A percentile compares a stretch with the other conserved stretches of the same genome.
These are phyloP conservation scores for Salix koriyanagi DNA, from an alignment of 345 rosid species.

Conservation along the genomic window DNA sequence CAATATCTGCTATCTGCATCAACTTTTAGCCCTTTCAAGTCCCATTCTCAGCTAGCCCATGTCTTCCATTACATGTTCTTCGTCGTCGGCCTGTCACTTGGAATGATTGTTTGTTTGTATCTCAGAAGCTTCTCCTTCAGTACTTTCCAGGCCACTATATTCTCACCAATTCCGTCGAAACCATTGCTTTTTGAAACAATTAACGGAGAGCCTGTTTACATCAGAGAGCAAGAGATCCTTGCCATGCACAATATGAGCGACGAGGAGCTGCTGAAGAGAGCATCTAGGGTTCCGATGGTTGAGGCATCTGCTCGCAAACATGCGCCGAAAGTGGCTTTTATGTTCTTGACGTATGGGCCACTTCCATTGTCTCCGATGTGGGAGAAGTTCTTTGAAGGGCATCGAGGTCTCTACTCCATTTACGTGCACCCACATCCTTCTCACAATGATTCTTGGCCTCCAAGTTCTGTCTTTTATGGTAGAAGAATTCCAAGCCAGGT, in stretches of 20 bases:
- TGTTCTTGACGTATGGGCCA: conserved; percentile 17
- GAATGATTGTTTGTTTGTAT: conserved; percentile 32
- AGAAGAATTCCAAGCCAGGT: conserved; percentile 23
- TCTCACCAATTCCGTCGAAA: neutral
- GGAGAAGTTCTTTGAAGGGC: conserved; percentile 22
- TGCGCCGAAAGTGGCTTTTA: conserved; percentile 8
- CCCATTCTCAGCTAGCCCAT: conserved; percentile 6
- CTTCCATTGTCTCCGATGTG: conserved; percentile 19
- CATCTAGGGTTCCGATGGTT: neutral
- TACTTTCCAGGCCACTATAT: neutral
- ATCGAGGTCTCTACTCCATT: conserved; percentile 11
- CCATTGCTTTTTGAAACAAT: neutral
- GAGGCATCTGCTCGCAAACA: neutral
- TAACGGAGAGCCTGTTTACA: neutral
- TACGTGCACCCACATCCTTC: conserved; percentile 11
- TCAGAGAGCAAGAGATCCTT: neutral
- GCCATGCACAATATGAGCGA: conserved; percentile 19
- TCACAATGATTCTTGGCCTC: neutral
- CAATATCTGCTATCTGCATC: conserved; percentile 12
- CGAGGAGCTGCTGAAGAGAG: conserved; percentile 12
- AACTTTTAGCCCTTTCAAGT: conserved; percentile 11
- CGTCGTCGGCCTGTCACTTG: conserved; percentile 39
- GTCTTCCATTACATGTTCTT: conserved; percentile 25
- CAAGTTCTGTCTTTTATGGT: conserved; percentile 9
- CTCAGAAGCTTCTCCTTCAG: conserved; percentile 21